These are phyloP conservation scores for Neonectria punicea DNA, from an alignment of 2,329 filamentous ascomycete genomes.

Conservation along the genomic window DNA sequence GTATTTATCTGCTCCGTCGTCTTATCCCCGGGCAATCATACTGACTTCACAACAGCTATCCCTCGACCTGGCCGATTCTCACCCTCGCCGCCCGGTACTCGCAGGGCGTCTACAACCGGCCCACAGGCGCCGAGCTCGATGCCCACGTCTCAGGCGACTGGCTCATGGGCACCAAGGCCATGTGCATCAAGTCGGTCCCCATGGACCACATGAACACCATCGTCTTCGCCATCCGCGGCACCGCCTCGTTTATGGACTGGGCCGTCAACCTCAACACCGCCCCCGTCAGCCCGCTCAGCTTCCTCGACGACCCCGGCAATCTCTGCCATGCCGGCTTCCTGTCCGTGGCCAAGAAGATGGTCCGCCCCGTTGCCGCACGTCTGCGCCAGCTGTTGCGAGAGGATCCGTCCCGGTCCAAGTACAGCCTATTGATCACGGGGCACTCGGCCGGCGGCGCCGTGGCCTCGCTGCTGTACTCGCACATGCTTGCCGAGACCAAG, in stretches of 20 bases:
- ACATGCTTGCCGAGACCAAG: conserved; percentile 75
- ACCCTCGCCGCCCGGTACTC: conserved; percentile 84
- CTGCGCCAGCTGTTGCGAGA: conserved; percentile 77
- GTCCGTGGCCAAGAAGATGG: conserved; percentile 78
- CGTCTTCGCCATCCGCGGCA: conserved; percentile 86
- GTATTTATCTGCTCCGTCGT: conserved; percentile 37
- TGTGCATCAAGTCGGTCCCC: conserved; percentile 84
- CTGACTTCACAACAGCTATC: conserved; percentile 61
- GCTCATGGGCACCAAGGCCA: conserved; percentile 81
- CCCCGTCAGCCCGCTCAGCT: conserved; percentile 72
- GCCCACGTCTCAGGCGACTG: conserved; percentile 78
- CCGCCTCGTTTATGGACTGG: conserved; percentile 86
- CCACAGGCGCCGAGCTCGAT: conserved; percentile 70
- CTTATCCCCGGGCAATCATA: not conserved
- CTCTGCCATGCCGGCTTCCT: conserved; percentile 85
- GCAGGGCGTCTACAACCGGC: conserved; percentile 76
- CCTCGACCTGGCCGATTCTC: conserved; percentile 80
- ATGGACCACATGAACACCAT: conserved; percentile 82
- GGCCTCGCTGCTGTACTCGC: conserved; percentile 80
- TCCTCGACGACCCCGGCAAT: conserved; percentile 82
- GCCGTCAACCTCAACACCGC: conserved; percentile 80
- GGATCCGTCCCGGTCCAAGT: conserved; percentile 71
- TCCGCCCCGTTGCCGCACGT: conserved; percentile 75
- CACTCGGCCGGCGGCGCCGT: conserved; percentile 89
- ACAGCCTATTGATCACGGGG: conserved; percentile 83